Conservation (phyloP, 768 basidiomycete genomes). For the Termitomyces sp. region DNA sequence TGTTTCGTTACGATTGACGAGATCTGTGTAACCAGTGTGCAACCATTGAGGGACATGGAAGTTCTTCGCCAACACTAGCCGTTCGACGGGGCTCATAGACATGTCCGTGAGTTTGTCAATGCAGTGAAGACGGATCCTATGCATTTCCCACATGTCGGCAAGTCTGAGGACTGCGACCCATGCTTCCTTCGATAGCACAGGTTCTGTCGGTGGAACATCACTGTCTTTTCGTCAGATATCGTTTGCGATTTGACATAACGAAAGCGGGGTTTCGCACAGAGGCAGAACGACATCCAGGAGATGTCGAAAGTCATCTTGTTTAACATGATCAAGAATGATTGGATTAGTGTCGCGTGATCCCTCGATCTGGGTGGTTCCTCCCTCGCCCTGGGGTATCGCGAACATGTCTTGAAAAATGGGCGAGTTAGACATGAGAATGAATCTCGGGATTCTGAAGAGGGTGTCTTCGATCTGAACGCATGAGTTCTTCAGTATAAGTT, state of each 20-base stretch:
- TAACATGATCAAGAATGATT: slow-evolving; percentile 12
- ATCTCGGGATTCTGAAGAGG: slow-evolving; percentile 18
- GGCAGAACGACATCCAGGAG: slow-evolving; percentile 15
- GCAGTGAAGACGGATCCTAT: slow-evolving; percentile 12
- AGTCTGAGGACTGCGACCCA: slow-evolving; percentile 17
- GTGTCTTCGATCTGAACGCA: slow-evolving; percentile 15
- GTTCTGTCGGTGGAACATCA: slow-evolving; percentile 4
- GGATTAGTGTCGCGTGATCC: slow-evolving; percentile 12
- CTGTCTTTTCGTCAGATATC: background rate
- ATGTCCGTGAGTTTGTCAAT: slow-evolving; percentile 9
- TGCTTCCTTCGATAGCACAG: slow-evolving; percentile 5
- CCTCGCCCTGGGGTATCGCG: slow-evolving; percentile 9
- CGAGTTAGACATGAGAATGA: slow-evolving; percentile 10
- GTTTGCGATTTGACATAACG: background rate
- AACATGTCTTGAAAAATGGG: slow-evolving; percentile 16
- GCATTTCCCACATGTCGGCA: slow-evolving; percentile 17
- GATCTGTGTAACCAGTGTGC: slow-evolving; percentile 10
- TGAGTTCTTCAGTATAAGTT: background rate
- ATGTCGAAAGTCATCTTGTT: slow-evolving; percentile 13
- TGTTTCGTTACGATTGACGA: slow-evolving; percentile 3
- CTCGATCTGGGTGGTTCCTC: background rate
- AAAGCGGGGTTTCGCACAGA: slow-evolving; percentile 9
- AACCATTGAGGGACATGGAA: slow-evolving; percentile 19
- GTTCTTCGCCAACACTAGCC: slow-evolving; percentile 9
- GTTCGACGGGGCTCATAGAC: slow-evolving; percentile 1